Evolutionary conservation across 306 rosid genomes (phyloP), one percentile per base, ranked within the genome.

Genomic region (Begonia fuchsioides): DNA sequence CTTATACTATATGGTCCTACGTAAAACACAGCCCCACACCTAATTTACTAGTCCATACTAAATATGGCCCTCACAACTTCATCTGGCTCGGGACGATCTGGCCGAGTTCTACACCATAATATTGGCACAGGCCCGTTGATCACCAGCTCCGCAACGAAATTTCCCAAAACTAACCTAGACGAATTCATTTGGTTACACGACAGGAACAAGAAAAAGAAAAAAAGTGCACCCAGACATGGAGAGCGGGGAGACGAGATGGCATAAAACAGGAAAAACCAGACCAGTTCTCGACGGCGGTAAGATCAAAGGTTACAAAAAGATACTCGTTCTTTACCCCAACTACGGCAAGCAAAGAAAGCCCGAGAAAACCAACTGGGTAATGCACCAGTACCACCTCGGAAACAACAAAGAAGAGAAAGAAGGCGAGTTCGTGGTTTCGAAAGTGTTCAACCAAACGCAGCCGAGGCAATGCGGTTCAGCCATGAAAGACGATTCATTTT

Each of bases 381-480:
- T 79, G 87, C 87, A 76, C 47, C 87, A 76, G 12, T 80, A 72
- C 61, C 87, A 80, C 60, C 68, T 76, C 32, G 87, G 87, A 0
- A 67, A 52, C 52, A 71, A 70, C 55, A 78, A 80, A 57, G 83
- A 80, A 39, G 83, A 80, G 62, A 80, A 73, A 43, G 88, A 80
- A 52, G 88, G 83, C 1, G 88, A 76, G 39, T 13, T 80, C 13
- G 83, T 80, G 38, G 88, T 80, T 1, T 80, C 88, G 47, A 80
- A 80, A 54, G 80, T 80, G 46, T 80, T 80, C 78, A 76, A 67
- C 52, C 83, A 80, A 76, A 80, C 88, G 43, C 88, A 80, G 50
- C 88, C 88, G 10, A 68, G 88, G 49, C 88, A 80, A 15, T 80
- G 83, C 46, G 75, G 76, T 18, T 69, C 75, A 12, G 12, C 69